These are phyloP conservation scores for Yamadazyma trypodendri DNA, from an alignment of 1,139 yeast species.

Conservation along the genomic window DNA sequence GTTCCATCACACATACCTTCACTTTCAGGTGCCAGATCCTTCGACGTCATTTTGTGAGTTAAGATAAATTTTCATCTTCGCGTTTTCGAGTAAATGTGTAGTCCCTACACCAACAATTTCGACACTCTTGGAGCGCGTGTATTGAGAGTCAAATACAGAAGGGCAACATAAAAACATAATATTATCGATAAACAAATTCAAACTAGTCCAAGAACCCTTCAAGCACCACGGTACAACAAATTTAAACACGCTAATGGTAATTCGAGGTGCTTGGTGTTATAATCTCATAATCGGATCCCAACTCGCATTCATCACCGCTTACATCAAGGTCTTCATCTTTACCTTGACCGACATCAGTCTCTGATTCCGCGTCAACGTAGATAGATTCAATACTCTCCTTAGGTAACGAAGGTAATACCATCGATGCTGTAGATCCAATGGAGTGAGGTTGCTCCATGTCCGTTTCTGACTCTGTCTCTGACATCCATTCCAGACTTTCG, in stretches of 20 bases:
- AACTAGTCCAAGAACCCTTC: not conserved
- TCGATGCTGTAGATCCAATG: slow-evolving; percentile 27
- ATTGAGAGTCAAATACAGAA: no score
- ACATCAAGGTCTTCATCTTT: slow-evolving; percentile 36
- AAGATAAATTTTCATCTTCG: not conserved
- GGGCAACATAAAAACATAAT: slow-evolving; percentile 2
- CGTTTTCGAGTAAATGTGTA: not conserved
- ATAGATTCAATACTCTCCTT: slow-evolving; percentile 27
- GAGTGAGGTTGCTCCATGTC: slow-evolving; percentile 3
- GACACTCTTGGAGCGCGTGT: no score
- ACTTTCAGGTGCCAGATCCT: slow-evolving; percentile 39
- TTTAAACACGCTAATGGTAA: not conserved
- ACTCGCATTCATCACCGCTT: slow-evolving; percentile 28
- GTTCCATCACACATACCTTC: slow-evolving; percentile 33
- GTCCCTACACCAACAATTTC: not conserved
- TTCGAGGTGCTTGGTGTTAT: slow-evolving; percentile 27
- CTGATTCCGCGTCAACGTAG: slow-evolving; percentile 23
- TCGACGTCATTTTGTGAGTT: slow-evolving; percentile 14
- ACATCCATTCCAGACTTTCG: not conserved
- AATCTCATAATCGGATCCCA: slow-evolving; percentile 40
- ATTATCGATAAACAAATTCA: not conserved
- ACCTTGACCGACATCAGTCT: slow-evolving; percentile 19
- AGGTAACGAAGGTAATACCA: slow-evolving; percentile 37
- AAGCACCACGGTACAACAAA: not conserved
- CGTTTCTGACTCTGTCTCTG: slow-evolving; percentile 6